Conservation (phyloP, 352 stramenopile genomes). For the Globisporangium recalcitrans region DNA sequence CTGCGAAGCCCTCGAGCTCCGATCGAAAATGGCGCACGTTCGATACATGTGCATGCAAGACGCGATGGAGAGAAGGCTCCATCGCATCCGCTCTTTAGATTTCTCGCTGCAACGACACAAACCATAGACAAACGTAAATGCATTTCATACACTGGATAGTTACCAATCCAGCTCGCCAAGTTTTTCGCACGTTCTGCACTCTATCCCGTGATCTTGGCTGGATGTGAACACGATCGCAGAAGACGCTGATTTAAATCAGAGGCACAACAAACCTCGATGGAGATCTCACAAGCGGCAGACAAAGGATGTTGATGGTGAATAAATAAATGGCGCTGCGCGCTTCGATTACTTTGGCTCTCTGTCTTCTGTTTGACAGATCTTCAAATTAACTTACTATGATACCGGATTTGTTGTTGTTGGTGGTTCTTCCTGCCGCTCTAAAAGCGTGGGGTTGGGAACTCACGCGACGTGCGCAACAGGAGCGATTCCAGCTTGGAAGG, state of each 20-base stretch:
- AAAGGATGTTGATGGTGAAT: slow-evolving; percentile 8
- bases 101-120: slow-evolving; percentile 3
- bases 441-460: slow-evolving; percentile 74
- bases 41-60: not conserved
- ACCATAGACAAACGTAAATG: slow-evolving; percentile 2
- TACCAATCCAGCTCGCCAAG: not conserved
- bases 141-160: not conserved
- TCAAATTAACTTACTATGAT: slow-evolving; percentile 15
- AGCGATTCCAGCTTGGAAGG: slow-evolving; percentile 81
- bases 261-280: no score
- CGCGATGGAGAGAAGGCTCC: not conserved
- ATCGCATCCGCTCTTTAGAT: slow-evolving; percentile 1
- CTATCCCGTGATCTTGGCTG: no score
- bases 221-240: no score
- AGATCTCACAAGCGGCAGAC: no score
- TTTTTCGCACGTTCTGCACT: not conserved
- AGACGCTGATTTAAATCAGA: not conserved
- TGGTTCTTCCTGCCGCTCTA: slow-evolving; percentile 24
- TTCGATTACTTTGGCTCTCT: slow-evolving; percentile 6
- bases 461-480: slow-evolving; percentile 72
- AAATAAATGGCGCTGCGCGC: slow-evolving; percentile 12
- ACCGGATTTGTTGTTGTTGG: slow-evolving; percentile 2
- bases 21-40: not conserved
- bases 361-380: slow-evolving; percentile 10
- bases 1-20: not conserved